Base-by-base conservation (phyloP, 2,329 filamentous ascomycete species). In the Pseudogymnoascus sp. region DNA sequence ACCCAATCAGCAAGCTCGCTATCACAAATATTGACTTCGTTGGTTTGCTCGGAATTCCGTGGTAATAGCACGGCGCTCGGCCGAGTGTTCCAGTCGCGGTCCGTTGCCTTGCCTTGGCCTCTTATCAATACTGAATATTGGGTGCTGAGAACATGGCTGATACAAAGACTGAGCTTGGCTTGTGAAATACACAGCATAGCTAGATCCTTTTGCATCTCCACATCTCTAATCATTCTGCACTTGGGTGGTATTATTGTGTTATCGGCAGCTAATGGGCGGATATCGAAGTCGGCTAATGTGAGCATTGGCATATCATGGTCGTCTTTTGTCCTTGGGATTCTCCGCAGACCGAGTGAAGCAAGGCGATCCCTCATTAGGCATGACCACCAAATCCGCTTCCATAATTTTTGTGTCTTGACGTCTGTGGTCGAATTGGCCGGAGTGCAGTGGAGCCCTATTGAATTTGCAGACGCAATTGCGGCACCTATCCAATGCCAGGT, bases 401-500 rank as follows among this genome's bases (percentile, higher is more conserved):
- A 96, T 61, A 96, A 79, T 70, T 86, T 89, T 72, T 90, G 88
- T 71, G 89, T 88, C 63, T 84, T 81, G 5, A 78, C 75, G 40
- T 88, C 82, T 82, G 96, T 89, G 69, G 84, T 86, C 7, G 89
- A 90, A 64, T 86, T 87, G 19, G 31, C 35, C 6, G 91, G 91
- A 70, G 96, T 90, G 67, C 91, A 89, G 75, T 97, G 91, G 17
- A 96, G 81, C 10, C 92, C 92, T 68, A 96, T 96, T 11, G 91
- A 96, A 75, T 96, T 90, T 59, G 91, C 91, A 61, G 96, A 79
- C 11, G 91, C 96, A 65, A 96, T 89, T 59, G 91, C 92, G 46
- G 96, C 90, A 23, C 92, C 93, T 89, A 96, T 95, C 92, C 92
- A 96, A 72, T 96, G 91, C 89, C 93, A 96, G 42, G 91, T 96